Base-by-base conservation (phyloP, 106 monocot genomes). In the Hemerocallis citrina region DNA sequence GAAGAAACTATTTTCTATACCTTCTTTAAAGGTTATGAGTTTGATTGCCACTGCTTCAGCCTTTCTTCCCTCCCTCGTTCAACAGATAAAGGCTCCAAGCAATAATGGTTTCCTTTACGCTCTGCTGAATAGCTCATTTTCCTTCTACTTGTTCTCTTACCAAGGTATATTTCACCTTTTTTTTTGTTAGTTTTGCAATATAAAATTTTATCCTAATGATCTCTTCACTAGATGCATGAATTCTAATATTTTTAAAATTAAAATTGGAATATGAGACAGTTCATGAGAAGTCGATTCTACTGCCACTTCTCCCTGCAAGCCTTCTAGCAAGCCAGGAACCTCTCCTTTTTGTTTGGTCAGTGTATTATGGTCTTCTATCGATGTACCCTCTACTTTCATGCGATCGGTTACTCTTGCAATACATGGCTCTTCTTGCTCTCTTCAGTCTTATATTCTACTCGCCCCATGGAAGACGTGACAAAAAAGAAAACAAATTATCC, bases 261-360 rank as follows among this genome's bases (percentile, higher is more conserved):
- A 54, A n/a, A 31, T 31, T 28, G 2, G n/a, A 52, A 51, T 45
- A 30, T 17, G n/a, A 31, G 28, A 28, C 86, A 96, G 98, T 98
- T 55, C 91, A 98, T 52, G 92, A 98, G 76, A 98, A 98, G 62
- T 98, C 91, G 22, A 88, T 98, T 55, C 65, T 92, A 64, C 75
- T 98, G 28, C 92, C 92, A 71, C 81, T 98, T 70, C 75, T 98
- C 59, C 88, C 98, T 51, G 98, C 88, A 54, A 92, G 85, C 62
- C 87, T 98, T 68, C 60, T 98, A 68, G 79, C 76, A 61, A 67
- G 82, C 39, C 63, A 82, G 66, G 92, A 98, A 50, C 98, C 91
- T 62, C 57, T 68, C 34, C 64, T 83, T 52, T 92, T 80, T 60
- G 73, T 72, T 62, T 88, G 76, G 82, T 71, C 88, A 41, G 67